A percentile compares a stretch with the other conserved stretches of the same genome.
Evolutionary conservation across 2,329 filamentous ascomycete species (phyloP).

Genomic region (Bipolaris gigantea): DNA sequence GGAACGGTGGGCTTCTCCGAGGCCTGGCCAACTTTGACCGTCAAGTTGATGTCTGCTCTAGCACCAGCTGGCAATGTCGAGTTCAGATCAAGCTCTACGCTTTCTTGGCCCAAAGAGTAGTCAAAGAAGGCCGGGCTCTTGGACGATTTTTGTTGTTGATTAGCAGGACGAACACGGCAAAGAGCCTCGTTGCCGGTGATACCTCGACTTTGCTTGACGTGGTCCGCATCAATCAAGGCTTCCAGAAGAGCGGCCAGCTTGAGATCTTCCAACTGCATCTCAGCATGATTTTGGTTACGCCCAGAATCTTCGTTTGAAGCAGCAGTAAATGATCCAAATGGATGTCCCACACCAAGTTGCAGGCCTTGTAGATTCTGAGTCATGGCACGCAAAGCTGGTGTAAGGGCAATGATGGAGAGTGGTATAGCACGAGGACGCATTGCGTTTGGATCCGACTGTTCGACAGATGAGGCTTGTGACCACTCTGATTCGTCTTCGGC

Average conservation of each 20-base stretch:
- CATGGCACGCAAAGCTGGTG: constrained; percentile 24
- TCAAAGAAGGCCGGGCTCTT: constrained; percentile 36
- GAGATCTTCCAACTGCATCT: constrained; percentile 42
- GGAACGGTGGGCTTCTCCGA: constrained; percentile 19
- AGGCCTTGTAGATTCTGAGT: constrained; percentile 19
- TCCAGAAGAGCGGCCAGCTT: constrained; percentile 42
- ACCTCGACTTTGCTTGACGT: constrained; percentile 32
- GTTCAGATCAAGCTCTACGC: constrained; percentile 29
- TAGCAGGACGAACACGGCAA: neutral
- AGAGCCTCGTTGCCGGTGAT: constrained; percentile 8
- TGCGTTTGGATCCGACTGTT: constrained; percentile 14
- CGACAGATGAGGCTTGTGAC: constrained; percentile 15
- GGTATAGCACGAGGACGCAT: constrained; percentile 15
- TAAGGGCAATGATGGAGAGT: constrained; percentile 24
- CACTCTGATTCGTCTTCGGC: constrained; percentile 46
- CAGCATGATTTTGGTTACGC: constrained; percentile 29
- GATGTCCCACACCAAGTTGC: constrained; percentile 10
- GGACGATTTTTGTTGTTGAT: constrained; percentile 1
- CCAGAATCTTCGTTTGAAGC: constrained; percentile 19
- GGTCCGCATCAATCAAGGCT: constrained; percentile 36
- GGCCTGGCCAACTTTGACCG: constrained; percentile 25
- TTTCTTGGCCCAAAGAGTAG: constrained; percentile 27
- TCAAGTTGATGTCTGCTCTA: constrained; percentile 17
- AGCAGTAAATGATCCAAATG: constrained; percentile 16
- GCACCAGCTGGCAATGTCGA: constrained; percentile 25